Base-by-base conservation (phyloP, 148 eudicot genomes). In the Fagopyrum homotropicum region DNA sequence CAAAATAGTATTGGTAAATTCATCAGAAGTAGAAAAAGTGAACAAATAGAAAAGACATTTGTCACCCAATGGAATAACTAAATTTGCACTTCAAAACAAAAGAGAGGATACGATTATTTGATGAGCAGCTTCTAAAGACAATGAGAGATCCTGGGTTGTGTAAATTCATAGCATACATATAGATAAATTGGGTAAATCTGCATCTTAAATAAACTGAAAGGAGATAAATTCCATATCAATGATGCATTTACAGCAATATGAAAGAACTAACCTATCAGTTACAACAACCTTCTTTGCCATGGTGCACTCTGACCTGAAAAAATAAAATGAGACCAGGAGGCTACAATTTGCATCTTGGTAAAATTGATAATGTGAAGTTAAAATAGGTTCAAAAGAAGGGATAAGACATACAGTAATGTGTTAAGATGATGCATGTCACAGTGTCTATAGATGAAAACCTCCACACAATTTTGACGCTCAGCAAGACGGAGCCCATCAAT, bases 401-500 rank as follows among this genome's bases (percentile, higher is more conserved):
- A 57, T 15, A 69, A 15, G 19, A 74, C 96, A 75, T 90, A 95
- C 98, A 95, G 70, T 63, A 95, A 77, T 45, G 83, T 83, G 83
- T 92, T 78, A 73, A 95, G 97, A 83, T 95, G 98, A 76, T 77
- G 73, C 96, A 95, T 90, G 80, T 95, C 92, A 83, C 97, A 89
- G 77, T 95, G 98, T 83, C 82, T 82, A 80, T 95, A 95, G 75
- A 95, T 87, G 87, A 87, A 85, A 56, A 90, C 82, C 84, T 85
- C 88, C 47, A 84, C 79, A 79, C 84, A 85, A 50, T 84, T 81
- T 80, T 85, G 84, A 78, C 93, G 89, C 78, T 89, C 96, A 72
- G 93, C 97, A 79, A 92, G 97, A 72, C 97, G 97, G 73, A 95
- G 84, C 74, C 98, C 98, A 82, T 95, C 98, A 76, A 95, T 92